phyloP scores from a whole-genome alignment of 805 yeast species.

The Kuraishia capsulata region DNA sequence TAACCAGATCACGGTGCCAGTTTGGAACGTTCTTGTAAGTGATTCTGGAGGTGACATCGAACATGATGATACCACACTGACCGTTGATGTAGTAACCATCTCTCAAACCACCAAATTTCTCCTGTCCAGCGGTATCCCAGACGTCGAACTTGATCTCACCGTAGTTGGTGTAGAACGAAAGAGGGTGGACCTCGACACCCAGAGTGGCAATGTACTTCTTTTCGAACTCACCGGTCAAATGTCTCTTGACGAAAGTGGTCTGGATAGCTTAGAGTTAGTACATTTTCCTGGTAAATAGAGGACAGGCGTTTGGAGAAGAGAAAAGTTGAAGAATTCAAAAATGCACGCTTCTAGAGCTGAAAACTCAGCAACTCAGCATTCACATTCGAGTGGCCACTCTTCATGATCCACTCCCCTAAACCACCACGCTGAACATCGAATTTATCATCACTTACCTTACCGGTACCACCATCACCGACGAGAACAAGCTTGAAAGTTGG shows the following conservation, averaged over 20 bases:
- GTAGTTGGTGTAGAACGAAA: slow-evolving; percentile 94
- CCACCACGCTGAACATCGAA: too few relatives aligned
- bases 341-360: not conserved
- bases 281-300: not conserved
- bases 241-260: slow-evolving; percentile 99
- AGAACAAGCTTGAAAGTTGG: slow-evolving; percentile 97
- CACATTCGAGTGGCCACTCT: too few relatives aligned
- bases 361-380: too few relatives aligned
- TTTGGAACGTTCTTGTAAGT: slow-evolving; percentile 99
- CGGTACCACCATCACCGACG: slow-evolving; percentile 99
- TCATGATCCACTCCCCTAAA: too few relatives aligned
- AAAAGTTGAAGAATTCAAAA: not conserved
- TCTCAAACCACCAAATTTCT: slow-evolving; percentile 98
- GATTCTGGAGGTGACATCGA: slow-evolving; percentile 98
- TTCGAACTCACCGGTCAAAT: slow-evolving; percentile 98
- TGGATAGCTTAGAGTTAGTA: slow-evolving; percentile 16
- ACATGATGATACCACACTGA: slow-evolving; percentile 99
- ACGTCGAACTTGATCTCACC: slow-evolving; percentile 99
- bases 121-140: slow-evolving; percentile 99
- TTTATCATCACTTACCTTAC: slow-evolving; percentile 65
- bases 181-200: slow-evolving; percentile 99
- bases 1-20: slow-evolving; percentile 99
- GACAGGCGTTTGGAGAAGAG: not conserved
- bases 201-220: slow-evolving; percentile 98
- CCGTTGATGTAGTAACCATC: slow-evolving; percentile 99